Percentiles rank a stretch among this genome's conserved stretches.
Conservation (phyloP, 2,329 filamentous ascomycete species). For the Penicillium sp. region DNA sequence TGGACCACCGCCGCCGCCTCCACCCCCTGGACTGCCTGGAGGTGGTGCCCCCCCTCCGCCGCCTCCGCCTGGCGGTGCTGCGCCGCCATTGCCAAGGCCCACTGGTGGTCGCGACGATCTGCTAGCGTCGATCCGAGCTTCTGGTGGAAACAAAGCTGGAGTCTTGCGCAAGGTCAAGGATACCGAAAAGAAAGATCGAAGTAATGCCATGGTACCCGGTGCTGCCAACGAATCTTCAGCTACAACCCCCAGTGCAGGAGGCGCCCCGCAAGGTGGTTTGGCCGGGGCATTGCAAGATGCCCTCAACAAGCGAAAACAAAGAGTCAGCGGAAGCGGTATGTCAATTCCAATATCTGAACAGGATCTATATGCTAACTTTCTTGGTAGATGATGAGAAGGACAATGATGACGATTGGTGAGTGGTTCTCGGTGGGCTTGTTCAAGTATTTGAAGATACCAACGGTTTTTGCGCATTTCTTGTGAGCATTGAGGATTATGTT, state of each 20-base stretch:
- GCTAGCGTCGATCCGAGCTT: conserved; percentile 50
- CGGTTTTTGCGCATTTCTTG: conserved; percentile 17
- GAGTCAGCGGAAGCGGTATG: conserved; percentile 93
- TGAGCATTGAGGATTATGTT: conserved; percentile 11
- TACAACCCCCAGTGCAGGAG: conserved; percentile 54
- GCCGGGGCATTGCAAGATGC: conserved; percentile 79
- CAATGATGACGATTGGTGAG: conserved; percentile 48
- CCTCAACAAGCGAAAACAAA: conserved; percentile 80
- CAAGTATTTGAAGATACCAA: conserved; percentile 19
- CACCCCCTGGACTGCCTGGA: conserved; percentile 42
- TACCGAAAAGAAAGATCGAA: conserved; percentile 48
- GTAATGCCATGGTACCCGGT: conserved; percentile 45
- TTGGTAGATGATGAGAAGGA: conserved; percentile 46
- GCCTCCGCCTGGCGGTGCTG: conserved; percentile 35
- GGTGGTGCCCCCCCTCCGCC: conserved; percentile 56
- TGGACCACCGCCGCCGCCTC: conserved; percentile 47
- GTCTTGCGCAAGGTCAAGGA: conserved; percentile 48
- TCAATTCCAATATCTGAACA: conserved; percentile 27
- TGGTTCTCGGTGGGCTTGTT: conserved; percentile 3
- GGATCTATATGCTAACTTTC: conserved; percentile 23
- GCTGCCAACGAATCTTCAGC: conserved; percentile 57
- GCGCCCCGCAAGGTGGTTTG: conserved; percentile 58
- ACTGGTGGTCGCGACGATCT: conserved; percentile 44
- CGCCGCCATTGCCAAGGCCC: conserved; percentile 45
- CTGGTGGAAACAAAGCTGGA: conserved; percentile 53